phyloP scores from a whole-genome alignment of 768 basidiomycete species.

The Boletus patriciae region DNA sequence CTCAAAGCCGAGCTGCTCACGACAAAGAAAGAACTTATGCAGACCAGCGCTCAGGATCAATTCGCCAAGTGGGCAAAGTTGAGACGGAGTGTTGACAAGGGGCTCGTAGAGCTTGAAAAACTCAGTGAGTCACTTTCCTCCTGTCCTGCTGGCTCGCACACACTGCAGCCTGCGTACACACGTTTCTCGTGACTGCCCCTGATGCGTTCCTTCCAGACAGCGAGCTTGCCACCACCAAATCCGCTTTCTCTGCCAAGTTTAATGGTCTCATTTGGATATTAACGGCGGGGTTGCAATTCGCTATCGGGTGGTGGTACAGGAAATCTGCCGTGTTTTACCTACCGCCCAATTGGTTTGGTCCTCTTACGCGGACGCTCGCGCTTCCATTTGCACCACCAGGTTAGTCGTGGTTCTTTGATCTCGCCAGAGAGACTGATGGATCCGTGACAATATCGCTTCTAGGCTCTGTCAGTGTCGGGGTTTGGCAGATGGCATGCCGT shows the following conservation, averaged over 20 bases:
- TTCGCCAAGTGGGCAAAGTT: conserved; percentile 99
- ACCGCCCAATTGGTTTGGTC: conserved; percentile 88
- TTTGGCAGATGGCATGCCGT: conserved; percentile 95
- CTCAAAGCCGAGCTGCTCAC: conserved; percentile 80
- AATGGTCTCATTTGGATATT: conserved; percentile 72
- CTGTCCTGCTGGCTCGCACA: neutral
- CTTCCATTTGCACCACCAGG: conserved; percentile 91
- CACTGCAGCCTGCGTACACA: neutral
- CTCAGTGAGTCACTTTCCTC: conserved; percentile 63
- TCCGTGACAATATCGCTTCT: neutral
- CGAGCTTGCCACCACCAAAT: conserved; percentile 58
- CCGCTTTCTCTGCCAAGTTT: conserved; percentile 69
- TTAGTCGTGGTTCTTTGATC: conserved; percentile 34
- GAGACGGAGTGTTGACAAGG: conserved; percentile 87
- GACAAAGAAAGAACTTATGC: conserved; percentile 81
- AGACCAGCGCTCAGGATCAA: conserved; percentile 94
- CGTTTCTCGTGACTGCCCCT: neutral
- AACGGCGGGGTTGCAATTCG: conserved; percentile 85
- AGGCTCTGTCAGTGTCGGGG: conserved; percentile 91
- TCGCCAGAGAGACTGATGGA: neutral
- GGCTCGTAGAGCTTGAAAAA: conserved; percentile 85
- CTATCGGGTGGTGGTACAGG: conserved; percentile 89
- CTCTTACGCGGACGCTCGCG: conserved; percentile 82
- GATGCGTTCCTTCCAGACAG: conserved; percentile 52
- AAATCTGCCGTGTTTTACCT: conserved; percentile 91